A percentile compares a stretch with the other conserved stretches of the same genome.
Evolutionary conservation across 306 rosid genomes (phyloP).

Genomic region (Castanea sativa): DNA sequence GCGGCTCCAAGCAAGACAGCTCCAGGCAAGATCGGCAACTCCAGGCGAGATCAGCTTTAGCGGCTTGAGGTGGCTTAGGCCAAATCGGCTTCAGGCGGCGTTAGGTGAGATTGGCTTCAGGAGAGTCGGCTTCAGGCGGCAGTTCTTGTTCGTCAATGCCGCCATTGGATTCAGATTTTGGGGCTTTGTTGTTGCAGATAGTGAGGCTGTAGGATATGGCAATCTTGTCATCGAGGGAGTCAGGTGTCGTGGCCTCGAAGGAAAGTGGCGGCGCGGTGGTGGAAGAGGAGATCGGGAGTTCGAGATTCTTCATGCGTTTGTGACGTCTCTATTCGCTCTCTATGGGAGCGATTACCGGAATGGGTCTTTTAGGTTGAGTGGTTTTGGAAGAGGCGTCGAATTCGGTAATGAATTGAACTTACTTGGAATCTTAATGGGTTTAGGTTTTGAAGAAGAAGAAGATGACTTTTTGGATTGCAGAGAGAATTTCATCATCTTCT

Average conservation of each 20-base stretch:
- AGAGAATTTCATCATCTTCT: too few relatives aligned
- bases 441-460: too few relatives aligned
- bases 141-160: background rate
- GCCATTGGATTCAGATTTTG: background rate
- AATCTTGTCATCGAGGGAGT: conserved; percentile 23
- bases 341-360: conserved; percentile 27
- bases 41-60: too few relatives aligned
- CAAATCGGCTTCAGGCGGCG: too few relatives aligned
- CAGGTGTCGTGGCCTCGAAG: conserved; percentile 39
- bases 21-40: too few relatives aligned
- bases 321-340: conserved; percentile 26
- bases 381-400: conserved; percentile 30
- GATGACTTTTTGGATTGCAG: too few relatives aligned
- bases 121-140: too few relatives aligned
- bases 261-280: conserved; percentile 22
- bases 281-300: conserved; percentile 24
- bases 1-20: too few relatives aligned
- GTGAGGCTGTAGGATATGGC: conserved; percentile 51
- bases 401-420: conserved; percentile 21
- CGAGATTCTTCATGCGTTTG: conserved; percentile 41
- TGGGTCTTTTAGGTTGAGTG: background rate
- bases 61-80: too few relatives aligned
- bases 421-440: too few relatives aligned
- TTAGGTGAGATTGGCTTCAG: too few relatives aligned
- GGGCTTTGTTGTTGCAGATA: conserved; percentile 20